Conservation (phyloP, 768 basidiomycete genomes). For the Leccinum variicolor region DNA sequence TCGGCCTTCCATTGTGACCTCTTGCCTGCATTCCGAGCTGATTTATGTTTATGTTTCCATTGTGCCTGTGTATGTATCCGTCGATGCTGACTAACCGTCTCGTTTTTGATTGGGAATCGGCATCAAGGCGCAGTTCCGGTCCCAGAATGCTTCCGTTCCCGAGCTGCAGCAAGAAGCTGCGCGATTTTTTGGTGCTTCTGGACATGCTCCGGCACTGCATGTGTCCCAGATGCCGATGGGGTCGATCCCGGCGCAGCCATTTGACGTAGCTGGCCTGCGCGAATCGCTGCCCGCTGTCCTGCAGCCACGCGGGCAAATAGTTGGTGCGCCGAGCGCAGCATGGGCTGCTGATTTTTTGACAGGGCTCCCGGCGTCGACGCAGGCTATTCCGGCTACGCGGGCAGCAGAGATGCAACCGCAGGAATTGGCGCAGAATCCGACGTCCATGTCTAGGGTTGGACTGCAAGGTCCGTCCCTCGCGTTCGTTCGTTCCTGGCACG, state of each 20-base stretch:
- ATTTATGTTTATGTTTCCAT: neutral
- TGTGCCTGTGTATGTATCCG: neutral
- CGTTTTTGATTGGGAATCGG: neutral
- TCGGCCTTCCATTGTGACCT: neutral
- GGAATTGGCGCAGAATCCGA: constrained; percentile 4
- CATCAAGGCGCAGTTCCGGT: constrained; percentile 53
- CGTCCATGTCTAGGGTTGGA: constrained; percentile 2
- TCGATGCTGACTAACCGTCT: neutral
- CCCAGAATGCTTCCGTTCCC: constrained; percentile 40
- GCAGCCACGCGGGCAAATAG: constrained; percentile 18
- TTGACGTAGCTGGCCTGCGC: constrained; percentile 51
- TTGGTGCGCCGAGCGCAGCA: constrained; percentile 21
- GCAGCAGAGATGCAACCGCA: constrained; percentile 6
- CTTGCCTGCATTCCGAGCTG: neutral
- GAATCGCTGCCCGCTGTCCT: constrained; percentile 19
- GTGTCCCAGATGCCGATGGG: constrained; percentile 13
- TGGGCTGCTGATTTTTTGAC: constrained; percentile 65
- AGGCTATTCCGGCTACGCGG: neutral
- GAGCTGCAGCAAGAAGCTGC: constrained; percentile 63
- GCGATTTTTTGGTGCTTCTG: constrained; percentile 54
- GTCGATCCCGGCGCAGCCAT: constrained; percentile 37
- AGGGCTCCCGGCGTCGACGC: constrained; percentile 23
- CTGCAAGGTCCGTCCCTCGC: constrained; percentile 16
- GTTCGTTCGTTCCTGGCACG: neutral
- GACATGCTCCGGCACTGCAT: constrained; percentile 28